Conservation (phyloP, 1,284 basidiomycete species). For the Fomes fomentarius region DNA sequence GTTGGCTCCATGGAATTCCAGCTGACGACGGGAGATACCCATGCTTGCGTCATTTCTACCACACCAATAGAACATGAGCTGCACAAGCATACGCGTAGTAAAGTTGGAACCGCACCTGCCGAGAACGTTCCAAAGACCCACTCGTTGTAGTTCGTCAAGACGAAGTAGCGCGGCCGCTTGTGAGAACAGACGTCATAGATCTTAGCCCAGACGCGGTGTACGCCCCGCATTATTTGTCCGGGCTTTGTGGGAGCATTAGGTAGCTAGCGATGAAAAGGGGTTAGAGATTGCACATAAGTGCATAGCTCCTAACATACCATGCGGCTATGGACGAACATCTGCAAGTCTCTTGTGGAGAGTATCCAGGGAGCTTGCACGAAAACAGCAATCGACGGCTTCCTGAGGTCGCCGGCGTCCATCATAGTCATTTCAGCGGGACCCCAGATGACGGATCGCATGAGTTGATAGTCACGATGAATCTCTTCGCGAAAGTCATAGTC, state of each 20-base stretch:
- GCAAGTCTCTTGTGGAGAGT: conserved; percentile 55
- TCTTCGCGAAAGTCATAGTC: conserved; percentile 45
- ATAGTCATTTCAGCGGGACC: conserved; percentile 25
- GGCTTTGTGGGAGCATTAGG: neutral
- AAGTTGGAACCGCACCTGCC: too few relatives aligned
- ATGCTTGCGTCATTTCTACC: conserved; percentile 52
- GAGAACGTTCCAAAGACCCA: conserved; percentile 78
- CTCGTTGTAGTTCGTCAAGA: conserved; percentile 66
- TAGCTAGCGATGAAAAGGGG: neutral
- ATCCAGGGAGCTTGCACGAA: conserved; percentile 72
- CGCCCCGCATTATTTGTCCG: neutral
- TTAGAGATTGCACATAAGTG: too few relatives aligned
- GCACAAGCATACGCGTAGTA: conserved; percentile 23
- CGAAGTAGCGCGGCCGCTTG: conserved; percentile 61
- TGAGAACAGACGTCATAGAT: conserved; percentile 67
- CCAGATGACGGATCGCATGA: conserved; percentile 59
- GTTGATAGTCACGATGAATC: conserved; percentile 39
- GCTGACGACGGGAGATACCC: conserved; percentile 11
- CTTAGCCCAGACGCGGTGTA: conserved; percentile 35
- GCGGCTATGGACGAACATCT: conserved; percentile 51
- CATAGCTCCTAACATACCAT: conserved; percentile 40
- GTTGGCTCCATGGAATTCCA: conserved; percentile 23
- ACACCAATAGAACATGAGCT: neutral
- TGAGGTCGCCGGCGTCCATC: conserved; percentile 24
- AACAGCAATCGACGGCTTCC: conserved; percentile 45